These are phyloP conservation scores for Botrytis paeoniae DNA, from an alignment of 2,329 filamentous ascomycete species.

Conservation along the genomic window DNA sequence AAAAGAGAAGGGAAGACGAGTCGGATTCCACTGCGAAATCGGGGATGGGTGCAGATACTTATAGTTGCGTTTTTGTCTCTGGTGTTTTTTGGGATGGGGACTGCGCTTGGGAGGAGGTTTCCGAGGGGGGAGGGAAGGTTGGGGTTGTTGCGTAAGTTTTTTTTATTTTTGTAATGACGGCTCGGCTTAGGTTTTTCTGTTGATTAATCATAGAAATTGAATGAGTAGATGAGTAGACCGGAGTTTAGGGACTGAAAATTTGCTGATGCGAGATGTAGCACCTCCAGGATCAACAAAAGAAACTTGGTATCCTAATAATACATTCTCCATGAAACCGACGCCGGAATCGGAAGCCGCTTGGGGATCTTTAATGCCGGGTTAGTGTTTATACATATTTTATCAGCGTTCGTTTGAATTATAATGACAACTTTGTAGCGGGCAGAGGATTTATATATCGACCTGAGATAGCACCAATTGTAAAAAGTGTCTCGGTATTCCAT, in stretches of 20 bases:
- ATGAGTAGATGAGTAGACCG: not conserved
- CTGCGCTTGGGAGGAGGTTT: not conserved
- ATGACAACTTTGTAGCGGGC: not conserved
- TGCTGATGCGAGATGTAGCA: not conserved
- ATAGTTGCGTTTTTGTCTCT: not conserved
- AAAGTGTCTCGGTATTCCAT: constrained; percentile 22
- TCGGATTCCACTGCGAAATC: not conserved
- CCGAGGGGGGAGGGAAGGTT: not conserved
- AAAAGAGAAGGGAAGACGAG: not conserved
- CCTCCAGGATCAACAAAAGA: constrained; percentile 12
- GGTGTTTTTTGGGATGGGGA: not conserved
- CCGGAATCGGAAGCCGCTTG: constrained; percentile 18
- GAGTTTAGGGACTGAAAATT: not conserved
- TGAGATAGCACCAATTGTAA: not conserved
- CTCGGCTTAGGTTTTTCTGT: too few species aligned
- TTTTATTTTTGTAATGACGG: not conserved
- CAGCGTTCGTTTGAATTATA: too few species aligned
- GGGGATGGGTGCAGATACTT: constrained; percentile 5
- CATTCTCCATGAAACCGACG: constrained; percentile 14
- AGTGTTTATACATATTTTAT: not conserved
- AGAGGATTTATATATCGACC: constrained; percentile 16
- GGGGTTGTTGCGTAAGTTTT: not conserved
- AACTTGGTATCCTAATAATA: constrained; percentile 19
- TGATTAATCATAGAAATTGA: not conserved
- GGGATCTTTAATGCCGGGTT: constrained; percentile 15